These are phyloP conservation scores for Colletotrichum coccodes DNA, from an alignment of 2,329 filamentous ascomycete species.

Conservation along the genomic window DNA sequence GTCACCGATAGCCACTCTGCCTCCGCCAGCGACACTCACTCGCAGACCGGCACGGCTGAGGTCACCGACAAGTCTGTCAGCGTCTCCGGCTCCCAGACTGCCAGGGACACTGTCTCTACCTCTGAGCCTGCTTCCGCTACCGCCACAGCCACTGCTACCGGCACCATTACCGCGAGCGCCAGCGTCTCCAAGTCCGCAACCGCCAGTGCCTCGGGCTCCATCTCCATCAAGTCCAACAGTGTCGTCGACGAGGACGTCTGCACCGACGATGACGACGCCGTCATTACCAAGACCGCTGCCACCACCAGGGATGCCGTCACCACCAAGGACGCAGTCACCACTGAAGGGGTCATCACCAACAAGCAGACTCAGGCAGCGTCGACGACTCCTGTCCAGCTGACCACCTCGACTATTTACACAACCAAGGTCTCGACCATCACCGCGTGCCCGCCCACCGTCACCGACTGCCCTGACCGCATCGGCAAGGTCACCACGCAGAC, in stretches of 20 bases:
- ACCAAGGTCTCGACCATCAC: conserved; percentile 63
- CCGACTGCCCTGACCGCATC: conserved; percentile 47
- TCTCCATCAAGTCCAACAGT: background rate
- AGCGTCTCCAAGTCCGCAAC: background rate
- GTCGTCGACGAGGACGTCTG: conserved; percentile 15
- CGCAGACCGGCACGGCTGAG: background rate
- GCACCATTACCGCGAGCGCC: background rate
- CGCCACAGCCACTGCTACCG: background rate
- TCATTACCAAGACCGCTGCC: background rate
- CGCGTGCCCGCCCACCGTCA: conserved; percentile 58
- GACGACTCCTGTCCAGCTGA: conserved; percentile 31
- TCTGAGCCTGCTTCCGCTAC: background rate
- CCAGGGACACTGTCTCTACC: background rate
- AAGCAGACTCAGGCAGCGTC: background rate
- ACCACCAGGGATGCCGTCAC: conserved; percentile 13
- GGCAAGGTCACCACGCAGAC: conserved; percentile 49
- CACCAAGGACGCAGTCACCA: conserved; percentile 25
- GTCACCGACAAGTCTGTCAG: conserved; percentile 44
- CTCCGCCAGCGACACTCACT: background rate
- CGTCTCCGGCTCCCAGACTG: conserved; percentile 27
- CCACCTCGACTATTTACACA: conserved; percentile 52
- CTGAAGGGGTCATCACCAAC: background rate
- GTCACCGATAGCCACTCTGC: background rate
- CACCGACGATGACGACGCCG: conserved; percentile 22
- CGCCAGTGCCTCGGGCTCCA: background rate